These are phyloP conservation scores for Colletotrichum spaethianum DNA, from an alignment of 2,329 filamentous ascomycete species.

Conservation along the genomic window DNA sequence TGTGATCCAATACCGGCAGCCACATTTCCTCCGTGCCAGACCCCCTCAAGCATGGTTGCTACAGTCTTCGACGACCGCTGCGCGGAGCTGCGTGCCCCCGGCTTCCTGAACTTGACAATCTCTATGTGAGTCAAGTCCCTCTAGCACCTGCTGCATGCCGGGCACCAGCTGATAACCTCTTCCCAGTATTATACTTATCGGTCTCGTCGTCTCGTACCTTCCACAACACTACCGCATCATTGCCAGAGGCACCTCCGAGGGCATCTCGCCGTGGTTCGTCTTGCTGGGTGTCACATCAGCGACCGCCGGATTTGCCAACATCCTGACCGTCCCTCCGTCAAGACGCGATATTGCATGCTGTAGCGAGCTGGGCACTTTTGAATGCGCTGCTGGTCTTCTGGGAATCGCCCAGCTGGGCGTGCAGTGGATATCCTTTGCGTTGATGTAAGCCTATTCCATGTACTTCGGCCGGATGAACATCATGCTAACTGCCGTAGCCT, in stretches of 20 bases:
- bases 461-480: neutral
- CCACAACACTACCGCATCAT: constrained; percentile 97
- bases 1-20: neutral
- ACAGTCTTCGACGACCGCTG: constrained; percentile 56
- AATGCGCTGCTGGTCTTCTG: constrained; percentile 87
- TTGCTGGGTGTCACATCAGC: constrained; percentile 93
- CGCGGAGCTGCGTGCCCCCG: constrained; percentile 66
- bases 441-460: constrained; percentile 76
- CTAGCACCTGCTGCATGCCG: too few relatives aligned
- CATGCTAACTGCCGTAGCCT: constrained; percentile 69
- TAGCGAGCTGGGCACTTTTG: constrained; percentile 82
- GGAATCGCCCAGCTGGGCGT: constrained; percentile 92
- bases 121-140: constrained; percentile 63
- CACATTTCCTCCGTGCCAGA: neutral
- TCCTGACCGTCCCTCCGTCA: constrained; percentile 88
- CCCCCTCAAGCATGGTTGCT: constrained; percentile 21
- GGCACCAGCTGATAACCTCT: constrained; percentile 42
- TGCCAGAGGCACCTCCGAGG: constrained; percentile 86
- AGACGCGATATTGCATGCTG: constrained; percentile 89
- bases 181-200: constrained; percentile 80
- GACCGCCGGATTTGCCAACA: constrained; percentile 92
- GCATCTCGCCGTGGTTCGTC: constrained; percentile 95
- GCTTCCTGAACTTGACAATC: constrained; percentile 68
- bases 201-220: constrained; percentile 92
- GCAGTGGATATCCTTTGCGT: constrained; percentile 92